phyloP scores from a whole-genome alignment of 192 early-diverging fungal genomes.

The Glomus cerebriforme region DNA sequence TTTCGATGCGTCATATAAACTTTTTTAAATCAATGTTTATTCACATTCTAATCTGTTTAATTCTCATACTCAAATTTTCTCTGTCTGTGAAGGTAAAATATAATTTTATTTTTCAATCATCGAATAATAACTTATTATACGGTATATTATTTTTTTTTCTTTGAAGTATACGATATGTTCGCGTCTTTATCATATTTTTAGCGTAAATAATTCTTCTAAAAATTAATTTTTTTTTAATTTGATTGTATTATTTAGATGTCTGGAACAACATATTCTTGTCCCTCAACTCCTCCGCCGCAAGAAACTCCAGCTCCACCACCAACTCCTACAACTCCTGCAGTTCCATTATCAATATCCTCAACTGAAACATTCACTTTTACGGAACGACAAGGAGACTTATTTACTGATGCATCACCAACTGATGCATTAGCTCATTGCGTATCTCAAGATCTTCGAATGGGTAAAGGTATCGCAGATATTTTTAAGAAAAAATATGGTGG shows the following conservation, averaged over 20 bases:
- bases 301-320: background rate
- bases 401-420: slow-evolving; percentile 19
- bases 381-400: slow-evolving; percentile 40
- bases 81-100: too few relatives aligned
- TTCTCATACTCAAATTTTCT: too few relatives aligned
- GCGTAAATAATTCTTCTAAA: too few relatives aligned
- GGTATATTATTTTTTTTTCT: too few relatives aligned
- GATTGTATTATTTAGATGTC: background rate
- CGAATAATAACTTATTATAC: too few relatives aligned
- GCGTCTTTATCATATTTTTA: too few relatives aligned
- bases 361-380: slow-evolving; percentile 23
- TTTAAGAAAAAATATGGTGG: too few relatives aligned
- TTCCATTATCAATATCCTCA: background rate
- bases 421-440: slow-evolving; percentile 37
- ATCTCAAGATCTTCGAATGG: slow-evolving; percentile 28
- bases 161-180: too few relatives aligned
- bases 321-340: background rate
- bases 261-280: background rate
- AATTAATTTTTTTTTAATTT: background rate
- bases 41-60: too few relatives aligned
- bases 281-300: background rate
- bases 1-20: too few relatives aligned
- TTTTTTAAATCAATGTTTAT: too few relatives aligned
- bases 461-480: slow-evolving; percentile 38
- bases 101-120: too few relatives aligned